A percentile compares a stretch with the other conserved stretches of the same genome.
These are phyloP conservation scores for Chytriomyces sp. DNA, from an alignment of 192 early-diverging fungal genomes.

Conservation along the genomic window DNA sequence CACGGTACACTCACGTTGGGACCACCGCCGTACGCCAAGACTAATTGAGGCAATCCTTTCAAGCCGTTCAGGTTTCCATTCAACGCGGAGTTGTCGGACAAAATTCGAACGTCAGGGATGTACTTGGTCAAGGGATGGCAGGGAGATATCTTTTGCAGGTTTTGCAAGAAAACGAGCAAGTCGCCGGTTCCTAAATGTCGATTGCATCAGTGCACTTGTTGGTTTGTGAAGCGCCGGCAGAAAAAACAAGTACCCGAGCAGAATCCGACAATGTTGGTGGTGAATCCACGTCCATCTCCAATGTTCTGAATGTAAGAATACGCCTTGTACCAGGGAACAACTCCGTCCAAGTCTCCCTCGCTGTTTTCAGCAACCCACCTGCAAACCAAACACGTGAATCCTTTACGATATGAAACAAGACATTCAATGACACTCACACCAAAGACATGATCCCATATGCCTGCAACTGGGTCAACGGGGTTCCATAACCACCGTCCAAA, in stretches of 20 bases:
- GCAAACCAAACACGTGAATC: too few relatives aligned
- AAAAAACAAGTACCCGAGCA: neutral
- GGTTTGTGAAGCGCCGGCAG: neutral
- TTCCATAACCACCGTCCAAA: slow-evolving; percentile 10
- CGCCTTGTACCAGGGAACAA: slow-evolving; percentile 25
- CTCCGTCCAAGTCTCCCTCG: neutral
- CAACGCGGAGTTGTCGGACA: neutral
- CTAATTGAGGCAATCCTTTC: slow-evolving; percentile 2
- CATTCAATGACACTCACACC: neutral
- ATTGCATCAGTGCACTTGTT: neutral
- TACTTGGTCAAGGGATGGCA: slow-evolving; percentile 22
- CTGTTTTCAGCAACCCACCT: slow-evolving; percentile 12
- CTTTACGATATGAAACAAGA: too few relatives aligned
- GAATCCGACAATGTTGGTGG: slow-evolving; percentile 27
- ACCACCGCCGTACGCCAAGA: slow-evolving; percentile 7
- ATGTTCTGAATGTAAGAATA: slow-evolving; percentile 28
- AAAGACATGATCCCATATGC: slow-evolving; percentile 7
- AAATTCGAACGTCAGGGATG: neutral
- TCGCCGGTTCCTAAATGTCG: slow-evolving; percentile 15
- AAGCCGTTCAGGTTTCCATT: neutral
- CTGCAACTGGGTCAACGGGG: neutral
- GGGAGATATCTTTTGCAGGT: slow-evolving; percentile 15
- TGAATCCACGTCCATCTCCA: slow-evolving; percentile 22
- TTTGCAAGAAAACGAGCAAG: neutral
- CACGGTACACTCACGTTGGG: neutral